Base-by-base conservation (phyloP, 202 grass and related monocot species). In the Hordeum pubiflorum region DNA sequence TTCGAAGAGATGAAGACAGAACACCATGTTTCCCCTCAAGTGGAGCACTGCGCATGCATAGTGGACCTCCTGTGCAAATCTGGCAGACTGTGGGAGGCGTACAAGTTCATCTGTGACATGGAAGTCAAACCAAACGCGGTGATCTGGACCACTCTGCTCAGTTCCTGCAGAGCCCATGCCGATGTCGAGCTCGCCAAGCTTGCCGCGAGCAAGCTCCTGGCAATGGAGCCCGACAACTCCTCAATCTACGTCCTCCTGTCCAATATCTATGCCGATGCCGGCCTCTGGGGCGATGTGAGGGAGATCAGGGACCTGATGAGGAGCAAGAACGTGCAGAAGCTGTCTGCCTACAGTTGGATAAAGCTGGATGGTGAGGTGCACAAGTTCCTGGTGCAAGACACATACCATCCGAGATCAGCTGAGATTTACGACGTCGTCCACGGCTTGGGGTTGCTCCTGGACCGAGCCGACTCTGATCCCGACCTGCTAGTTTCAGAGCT, bases 301-400 rank as follows among this genome's bases (percentile, higher is more conserved):
- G 63, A 82, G 27, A 81, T 90, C 43, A 93, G 91, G 70, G 85
- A 91, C 80, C 33, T 91, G 54, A 97, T 90, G 89, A 93, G 72
- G 87, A 81, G 48, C 55, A 97, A 83, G 76, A 97, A 87, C 58
- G 85, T 97, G 77, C 89, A 90, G 79, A 97, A 97, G 84, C 70
- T 94, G 63, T 86, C 82, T 23, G 94, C 94, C 5, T 88, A 97
- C 62, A 97, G 91, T 64, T 94, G 89, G 94, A 97, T 97, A 46
- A 91, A 97, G 70, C 48, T 97, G 31, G 91, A 89, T n/a, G 85
- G 94, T 9, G 75, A 81, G 9, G 84, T 84, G 33, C 91, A 91
- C 77, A 97, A 77, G 69, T 97, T 97, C 86, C 66, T 91, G 29
- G 94, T 94, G 24, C 89, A 93, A 77, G 91, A 97, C 38, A 61